Evolutionary conservation across 768 basidiomycete genomes (phyloP).

Genomic region (Naganishia kalamii): DNA sequence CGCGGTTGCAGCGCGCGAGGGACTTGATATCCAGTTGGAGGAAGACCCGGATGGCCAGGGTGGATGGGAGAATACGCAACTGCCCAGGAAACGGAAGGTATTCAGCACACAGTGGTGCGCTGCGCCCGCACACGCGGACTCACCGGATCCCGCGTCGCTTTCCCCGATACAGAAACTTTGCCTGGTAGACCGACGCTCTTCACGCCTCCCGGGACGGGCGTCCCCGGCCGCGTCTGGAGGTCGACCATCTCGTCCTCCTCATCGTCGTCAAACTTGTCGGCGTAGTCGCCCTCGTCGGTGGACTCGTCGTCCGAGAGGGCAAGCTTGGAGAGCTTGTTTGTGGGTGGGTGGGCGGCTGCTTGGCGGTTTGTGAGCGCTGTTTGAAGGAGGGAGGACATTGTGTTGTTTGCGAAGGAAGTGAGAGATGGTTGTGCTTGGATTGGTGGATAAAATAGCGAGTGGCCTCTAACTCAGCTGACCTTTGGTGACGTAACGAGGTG

Average conservation of each 20-base stretch:
- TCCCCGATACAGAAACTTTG: neutral
- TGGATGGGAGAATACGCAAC: conserved; percentile 60
- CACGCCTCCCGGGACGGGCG: conserved; percentile 28
- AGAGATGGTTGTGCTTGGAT: no score
- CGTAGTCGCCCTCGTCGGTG: conserved; percentile 22
- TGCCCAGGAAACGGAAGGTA: neutral
- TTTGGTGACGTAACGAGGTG: no score
- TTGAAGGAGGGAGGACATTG: conserved; percentile 42
- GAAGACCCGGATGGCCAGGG: conserved; percentile 74
- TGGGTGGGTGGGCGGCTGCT: conserved; percentile 26
- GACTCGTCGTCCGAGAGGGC: conserved; percentile 8
- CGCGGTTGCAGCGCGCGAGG: conserved; percentile 69
- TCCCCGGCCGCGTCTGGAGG: conserved; percentile 40
- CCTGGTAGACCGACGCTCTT: neutral
- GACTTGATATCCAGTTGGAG: conserved; percentile 57
- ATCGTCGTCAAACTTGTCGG: conserved; percentile 24
- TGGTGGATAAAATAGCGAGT: no score
- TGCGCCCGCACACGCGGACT: conserved; percentile 7
- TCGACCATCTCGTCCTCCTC: conserved; percentile 36
- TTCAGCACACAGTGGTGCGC: no score
- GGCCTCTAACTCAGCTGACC: no score
- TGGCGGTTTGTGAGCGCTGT: conserved; percentile 44
- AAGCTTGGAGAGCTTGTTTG: neutral
- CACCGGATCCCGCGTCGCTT: conserved; percentile 34
- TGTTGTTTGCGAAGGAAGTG: neutral